Conservation (phyloP, 176 grass and related monocot species). For the bread wheat (Triticum aestivum) region DNA sequence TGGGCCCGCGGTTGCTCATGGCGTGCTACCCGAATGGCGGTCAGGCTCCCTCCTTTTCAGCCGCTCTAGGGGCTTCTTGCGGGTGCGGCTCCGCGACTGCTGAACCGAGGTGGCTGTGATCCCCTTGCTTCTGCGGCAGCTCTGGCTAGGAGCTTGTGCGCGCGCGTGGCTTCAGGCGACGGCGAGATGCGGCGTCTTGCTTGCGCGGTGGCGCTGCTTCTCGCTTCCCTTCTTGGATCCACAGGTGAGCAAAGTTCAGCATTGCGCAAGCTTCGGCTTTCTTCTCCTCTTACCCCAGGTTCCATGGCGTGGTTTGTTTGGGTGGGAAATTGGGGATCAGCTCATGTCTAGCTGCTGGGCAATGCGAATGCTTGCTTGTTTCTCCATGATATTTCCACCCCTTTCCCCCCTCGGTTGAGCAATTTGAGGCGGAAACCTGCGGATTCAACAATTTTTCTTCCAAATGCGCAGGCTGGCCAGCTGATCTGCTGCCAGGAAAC, state of each 20-base stretch:
- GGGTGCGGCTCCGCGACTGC: neutral
- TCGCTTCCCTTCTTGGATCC: conserved; percentile 58
- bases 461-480: neutral
- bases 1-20: conserved; percentile 22
- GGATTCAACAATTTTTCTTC: neutral
- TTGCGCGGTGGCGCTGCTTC: conserved; percentile 33
- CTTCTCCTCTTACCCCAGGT: too few species aligned
- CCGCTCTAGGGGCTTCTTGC: conserved; percentile 27
- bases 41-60: neutral
- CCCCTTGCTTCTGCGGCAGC: neutral
- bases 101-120: conserved; percentile 25
- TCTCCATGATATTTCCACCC: neutral
- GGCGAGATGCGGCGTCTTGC: conserved; percentile 38
- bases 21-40: conserved; percentile 40
- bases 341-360: neutral
- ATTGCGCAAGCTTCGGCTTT: neutral
- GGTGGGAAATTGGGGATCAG: neutral
- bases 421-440: neutral
- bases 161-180: neutral
- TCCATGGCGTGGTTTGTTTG: neutral
- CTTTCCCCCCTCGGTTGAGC: neutral
- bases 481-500: neutral
- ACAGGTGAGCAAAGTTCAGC: conserved; percentile 40
- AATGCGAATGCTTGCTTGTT: neutral
- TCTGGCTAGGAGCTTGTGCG: neutral